Base-by-base conservation (phyloP, 2,329 filamentous ascomycete genomes). In the Hymenoscyphus repandus region DNA sequence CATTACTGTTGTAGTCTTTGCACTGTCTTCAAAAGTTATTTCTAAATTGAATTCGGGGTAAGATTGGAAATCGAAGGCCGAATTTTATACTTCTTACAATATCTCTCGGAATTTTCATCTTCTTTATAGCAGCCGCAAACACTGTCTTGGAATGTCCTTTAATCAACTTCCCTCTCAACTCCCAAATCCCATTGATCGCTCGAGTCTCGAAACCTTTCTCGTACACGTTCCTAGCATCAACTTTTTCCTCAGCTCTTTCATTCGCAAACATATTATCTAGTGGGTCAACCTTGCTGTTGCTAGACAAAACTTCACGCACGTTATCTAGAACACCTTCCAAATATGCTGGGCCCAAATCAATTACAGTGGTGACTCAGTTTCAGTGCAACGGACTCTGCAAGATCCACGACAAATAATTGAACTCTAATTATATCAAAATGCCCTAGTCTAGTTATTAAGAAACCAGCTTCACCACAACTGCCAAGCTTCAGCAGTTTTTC, bases 121-220 rank as follows among this genome's bases (percentile, higher is more conserved):
- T 47, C 46, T 45, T 49, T 52, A 49, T 54, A 34, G 52, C 60
- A 41, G 52, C 56, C 38, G 47, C 56, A 60, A 52, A 36, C 32
- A 20, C 60, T 36, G 41, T 50, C 15, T 43, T 54, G 57, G 72
- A 70, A 42, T 62, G 62, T 51, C 66, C 70, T 56, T 62, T 57
- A 51, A 63, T 74, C 44, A 73, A 73, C 42, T 92, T 91, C 60
- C 90, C 90, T 1, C 76, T 95, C 67, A 95, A 93, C 68, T 83
- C 88, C 2, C 90, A 96, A 67, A 77, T 95, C 1, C 90, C 90
- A 31, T 85, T 86, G 3, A 85, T 91, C 47, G 90, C 88, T 17
- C 79, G 86, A 57, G 74, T 87, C 52, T 79, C 77, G 37, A 65
- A 84, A 60, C 74, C 76, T 2, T 93, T 89, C 68, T 78, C 74